phyloP scores from a whole-genome alignment of 495 filamentous ascomycete species.

The Usnea hakonensis region DNA sequence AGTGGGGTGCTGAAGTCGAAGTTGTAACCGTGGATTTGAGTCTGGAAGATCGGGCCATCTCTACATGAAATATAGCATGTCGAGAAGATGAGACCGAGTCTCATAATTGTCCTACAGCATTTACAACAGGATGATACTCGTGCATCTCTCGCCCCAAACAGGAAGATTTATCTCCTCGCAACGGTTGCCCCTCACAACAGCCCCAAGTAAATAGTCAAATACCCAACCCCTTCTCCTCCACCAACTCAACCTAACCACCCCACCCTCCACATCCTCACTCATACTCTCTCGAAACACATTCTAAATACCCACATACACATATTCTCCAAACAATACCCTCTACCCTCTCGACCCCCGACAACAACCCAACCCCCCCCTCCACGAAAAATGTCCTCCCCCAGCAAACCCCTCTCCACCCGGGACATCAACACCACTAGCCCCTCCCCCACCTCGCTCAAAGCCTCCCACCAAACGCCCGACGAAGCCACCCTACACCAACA shows the following conservation, averaged over 20 bases:
- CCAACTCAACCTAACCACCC: background rate
- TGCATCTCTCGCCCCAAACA: background rate
- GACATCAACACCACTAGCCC: conserved; percentile 49
- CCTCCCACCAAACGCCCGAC: background rate
- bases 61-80: background rate
- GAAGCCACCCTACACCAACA: background rate
- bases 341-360: background rate
- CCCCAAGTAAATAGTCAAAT: conserved; percentile 4
- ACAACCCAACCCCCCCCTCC: background rate
- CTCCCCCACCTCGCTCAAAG: conserved; percentile 20
- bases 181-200: conserved; percentile 14
- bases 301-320: background rate
- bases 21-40: conserved; percentile 31
- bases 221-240: background rate
- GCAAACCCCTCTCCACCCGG: conserved; percentile 40
- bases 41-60: background rate
- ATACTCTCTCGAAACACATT: background rate
- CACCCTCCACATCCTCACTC: background rate
- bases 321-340: background rate
- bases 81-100: too few relatives aligned
- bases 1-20: conserved; percentile 48
- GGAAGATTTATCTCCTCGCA: background rate
- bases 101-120: background rate
- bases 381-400: conserved; percentile 22
- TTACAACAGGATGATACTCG: too few relatives aligned